Base-by-base conservation (phyloP, 768 basidiomycete genomes). In the Lactarius sanguifluus region DNA sequence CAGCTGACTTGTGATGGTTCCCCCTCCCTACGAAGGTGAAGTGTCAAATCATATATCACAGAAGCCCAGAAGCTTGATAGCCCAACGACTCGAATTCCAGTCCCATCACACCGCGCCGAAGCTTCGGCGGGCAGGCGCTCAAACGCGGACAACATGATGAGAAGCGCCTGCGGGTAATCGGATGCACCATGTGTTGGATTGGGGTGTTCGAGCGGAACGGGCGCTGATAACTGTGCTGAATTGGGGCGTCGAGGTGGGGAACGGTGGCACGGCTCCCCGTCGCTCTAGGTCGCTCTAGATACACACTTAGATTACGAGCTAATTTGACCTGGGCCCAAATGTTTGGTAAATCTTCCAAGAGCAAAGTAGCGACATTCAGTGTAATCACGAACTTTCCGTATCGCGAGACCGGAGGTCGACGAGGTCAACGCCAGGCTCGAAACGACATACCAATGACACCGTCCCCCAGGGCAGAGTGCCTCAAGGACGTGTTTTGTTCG, bases 31-130 rank as follows among this genome's bases (percentile, higher is more conserved):
- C 72, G 77, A 79, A 13, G 80, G 81, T 60, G 9, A 13, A 52
- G 20, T 43, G 9, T 41, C 38, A 9, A 25, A 16, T 16, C n/a
- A 18, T 34, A 8, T 23, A 28, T 36, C 40, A 54, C 43, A n/a
- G 57, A 40, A 9, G 50, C 2, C 23, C 18, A n/a, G 18, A 34
- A 32, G 23, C 30, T 0, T 85, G 36, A 91, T 81, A 0, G 86
- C 86, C 90, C 90, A 91, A 43, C 83, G 76, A 28, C 80, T 75
- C 30, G 57, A 12, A 43, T 36, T 20, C 57, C 23, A 69, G 54
- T 67, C 69, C 57, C 45, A 36, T 36, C 40, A 12, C 0, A 30
- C 62, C 5, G 36, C 57, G 64, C 55, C 47, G 47, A 23, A n/a
- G 45, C 45, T n/a, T n/a, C 12, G 5, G 9, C 23, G 2, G 7